Percentiles rank a stretch among this genome's conserved stretches.
Conservation (phyloP, 139 green algal species). For the Chloropicon primus region DNA sequence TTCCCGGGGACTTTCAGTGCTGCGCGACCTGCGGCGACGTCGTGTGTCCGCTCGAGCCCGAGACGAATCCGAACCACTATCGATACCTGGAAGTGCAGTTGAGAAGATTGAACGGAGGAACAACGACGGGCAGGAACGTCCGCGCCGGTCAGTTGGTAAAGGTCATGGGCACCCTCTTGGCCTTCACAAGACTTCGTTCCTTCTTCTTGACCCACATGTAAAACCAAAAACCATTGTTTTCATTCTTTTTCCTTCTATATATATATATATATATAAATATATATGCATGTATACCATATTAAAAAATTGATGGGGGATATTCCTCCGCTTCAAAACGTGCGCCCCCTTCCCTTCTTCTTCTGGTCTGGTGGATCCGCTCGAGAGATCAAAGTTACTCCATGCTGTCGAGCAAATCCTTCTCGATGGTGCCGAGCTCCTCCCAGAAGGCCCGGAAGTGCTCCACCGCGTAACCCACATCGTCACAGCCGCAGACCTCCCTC, state of each 20-base stretch:
- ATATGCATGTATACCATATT: too few relatives aligned
- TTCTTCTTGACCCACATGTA: too few relatives aligned
- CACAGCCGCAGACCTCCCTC: slow-evolving; percentile 32
- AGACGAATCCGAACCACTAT: background rate
- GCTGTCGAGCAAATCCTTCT: background rate
- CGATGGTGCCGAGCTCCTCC: slow-evolving; percentile 6
- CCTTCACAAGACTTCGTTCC: background rate
- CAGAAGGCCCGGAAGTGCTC: slow-evolving; percentile 65
- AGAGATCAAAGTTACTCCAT: background rate
- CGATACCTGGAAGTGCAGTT: background rate
- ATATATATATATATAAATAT: too few relatives aligned
- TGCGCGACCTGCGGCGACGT: background rate
- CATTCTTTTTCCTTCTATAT: too few relatives aligned
- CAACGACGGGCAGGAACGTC: background rate
- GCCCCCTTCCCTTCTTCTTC: too few relatives aligned
- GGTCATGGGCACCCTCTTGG: background rate
- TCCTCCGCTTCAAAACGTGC: too few relatives aligned
- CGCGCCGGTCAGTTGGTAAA: background rate
- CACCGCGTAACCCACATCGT: slow-evolving; percentile 48
- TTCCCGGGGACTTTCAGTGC: background rate
- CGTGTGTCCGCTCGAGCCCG: background rate
- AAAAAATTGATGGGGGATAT: too few relatives aligned
- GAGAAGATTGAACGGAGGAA: background rate
- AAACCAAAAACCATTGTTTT: too few relatives aligned
- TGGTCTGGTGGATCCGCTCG: too few relatives aligned